These are phyloP conservation scores for Gomphus bonarii DNA, from an alignment of 1,284 basidiomycete species.

Conservation along the genomic window DNA sequence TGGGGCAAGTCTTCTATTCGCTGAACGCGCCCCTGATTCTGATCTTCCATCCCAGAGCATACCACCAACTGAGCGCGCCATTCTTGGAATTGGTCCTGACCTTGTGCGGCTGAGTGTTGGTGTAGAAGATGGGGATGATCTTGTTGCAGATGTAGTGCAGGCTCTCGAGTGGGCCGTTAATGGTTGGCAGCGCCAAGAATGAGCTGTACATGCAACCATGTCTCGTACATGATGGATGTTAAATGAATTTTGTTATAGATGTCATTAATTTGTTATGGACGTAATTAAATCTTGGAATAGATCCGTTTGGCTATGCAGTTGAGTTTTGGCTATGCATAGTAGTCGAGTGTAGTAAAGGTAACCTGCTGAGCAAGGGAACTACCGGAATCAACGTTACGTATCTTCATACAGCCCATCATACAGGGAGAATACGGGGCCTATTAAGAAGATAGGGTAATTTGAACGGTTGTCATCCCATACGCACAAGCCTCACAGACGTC, in stretches of 20 bases:
- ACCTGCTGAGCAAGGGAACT: no score
- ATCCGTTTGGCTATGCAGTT: no score
- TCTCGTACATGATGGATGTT: no score
- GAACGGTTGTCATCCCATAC: no score
- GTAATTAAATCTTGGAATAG: background rate
- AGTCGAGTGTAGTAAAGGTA: no score
- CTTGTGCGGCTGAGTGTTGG: slow-evolving; percentile 82
- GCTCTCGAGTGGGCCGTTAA: slow-evolving; percentile 46
- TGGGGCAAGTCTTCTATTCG: slow-evolving; percentile 24
- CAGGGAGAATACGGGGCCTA: no score
- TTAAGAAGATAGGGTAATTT: no score
- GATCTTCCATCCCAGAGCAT: slow-evolving; percentile 32
- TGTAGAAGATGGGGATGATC: slow-evolving; percentile 79
- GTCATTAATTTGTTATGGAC: background rate
- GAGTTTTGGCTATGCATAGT: no score
- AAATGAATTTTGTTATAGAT: no score
- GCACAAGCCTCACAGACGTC: no score
- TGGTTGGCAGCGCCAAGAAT: background rate
- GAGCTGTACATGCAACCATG: background rate
- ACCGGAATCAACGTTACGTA: no score
- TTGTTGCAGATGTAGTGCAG: slow-evolving; percentile 65
- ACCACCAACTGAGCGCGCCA: slow-evolving; percentile 56
- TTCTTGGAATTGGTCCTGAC: slow-evolving; percentile 73
- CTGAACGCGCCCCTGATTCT: background rate
- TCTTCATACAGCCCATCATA: no score